Evolutionary conservation across 2,329 filamentous ascomycete species (phyloP), one percentile per base, ranked within the genome.

Genomic region (Venturia nashicola): DNA sequence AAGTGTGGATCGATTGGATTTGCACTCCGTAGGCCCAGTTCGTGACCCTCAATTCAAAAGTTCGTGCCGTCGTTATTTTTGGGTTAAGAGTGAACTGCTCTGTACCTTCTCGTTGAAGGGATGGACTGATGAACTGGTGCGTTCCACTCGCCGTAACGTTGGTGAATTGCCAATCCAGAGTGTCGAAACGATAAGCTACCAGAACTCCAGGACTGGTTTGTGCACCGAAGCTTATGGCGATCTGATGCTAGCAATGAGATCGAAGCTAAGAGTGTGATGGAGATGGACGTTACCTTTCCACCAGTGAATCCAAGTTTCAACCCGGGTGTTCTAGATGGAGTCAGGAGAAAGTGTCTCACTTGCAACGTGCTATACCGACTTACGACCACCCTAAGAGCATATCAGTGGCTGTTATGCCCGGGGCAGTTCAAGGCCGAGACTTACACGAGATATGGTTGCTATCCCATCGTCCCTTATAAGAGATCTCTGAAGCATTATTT

Each of bases 391-490:
- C 71, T 61, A 42, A 61, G n/a, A 48, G 5, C 27, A 57, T 57
- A 57, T 57, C 27, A 57, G 51, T 40, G 23, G 44, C 40, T 48
- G 32, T 63, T 59, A 63, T 34, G n/a, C 54, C 61, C 16, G 18
- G 51, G 36, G 16, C n/a, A 23, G n/a, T 42, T 39, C 32, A 43
- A 59, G 36, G 46, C 42, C n/a, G 5, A 11, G 68, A 68, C 71
- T 67, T 72, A 75, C 75, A 86, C 1, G 81, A 85, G 59, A 85
- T 78, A 67, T 82, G 77, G 67, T 82, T 79, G 42, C 79, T 82
- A 69, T 86, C 83, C 83, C 83, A 86, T 65, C 83, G 76, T 5
- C 83, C 84, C 69, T 85, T 85, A 75, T 85, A 86, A 0, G 81
- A 81, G 11, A 86, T 75, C 68, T 86, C 82, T 1, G 76, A 71